These are phyloP conservation scores for Camellia lanceoleosa DNA, from an alignment of 148 eudicot species.

Conservation along the genomic window DNA sequence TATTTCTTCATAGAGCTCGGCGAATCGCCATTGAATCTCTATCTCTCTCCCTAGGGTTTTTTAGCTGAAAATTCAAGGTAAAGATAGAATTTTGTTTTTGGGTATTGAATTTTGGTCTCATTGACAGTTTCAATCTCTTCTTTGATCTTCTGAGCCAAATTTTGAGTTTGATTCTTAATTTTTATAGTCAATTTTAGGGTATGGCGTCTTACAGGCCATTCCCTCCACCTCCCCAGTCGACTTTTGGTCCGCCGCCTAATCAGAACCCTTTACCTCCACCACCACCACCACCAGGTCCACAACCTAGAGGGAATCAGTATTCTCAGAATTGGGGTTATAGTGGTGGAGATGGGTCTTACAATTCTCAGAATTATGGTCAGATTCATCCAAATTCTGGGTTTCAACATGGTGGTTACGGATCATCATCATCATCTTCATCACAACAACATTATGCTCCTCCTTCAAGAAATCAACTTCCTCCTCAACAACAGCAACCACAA, in stretches of 20 bases:
- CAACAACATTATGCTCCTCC: slow-evolving; percentile 31
- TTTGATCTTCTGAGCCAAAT: not conserved
- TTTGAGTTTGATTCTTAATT: not conserved
- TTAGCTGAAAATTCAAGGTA: not conserved
- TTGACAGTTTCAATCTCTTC: not conserved
- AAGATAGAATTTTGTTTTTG: not conserved
- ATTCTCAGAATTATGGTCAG: slow-evolving; percentile 42
- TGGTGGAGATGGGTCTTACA: slow-evolving; percentile 38
- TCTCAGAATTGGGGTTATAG: slow-evolving; percentile 71
- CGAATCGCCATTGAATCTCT: not conserved
- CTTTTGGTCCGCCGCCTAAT: slow-evolving; percentile 50
- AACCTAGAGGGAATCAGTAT: slow-evolving; percentile 46
- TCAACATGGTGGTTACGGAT: slow-evolving; percentile 39
- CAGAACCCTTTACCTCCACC: slow-evolving; percentile 49
- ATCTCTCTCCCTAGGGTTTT: not conserved
- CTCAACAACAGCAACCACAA: slow-evolving; percentile 50
- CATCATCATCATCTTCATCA: slow-evolving; percentile 10
- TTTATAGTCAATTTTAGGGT: not conserved
- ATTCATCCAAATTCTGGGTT: slow-evolving; percentile 36
- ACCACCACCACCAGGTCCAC: slow-evolving; percentile 44
- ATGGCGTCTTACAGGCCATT: slow-evolving; percentile 93
- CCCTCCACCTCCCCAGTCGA: slow-evolving; percentile 70
- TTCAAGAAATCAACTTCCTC: slow-evolving; percentile 35
- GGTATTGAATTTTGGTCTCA: not conserved
- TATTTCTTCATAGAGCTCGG: not conserved